Evolutionary conservation across 148 eudicot genomes (phyloP).

Genomic region (Gaultheria prostrata): DNA sequence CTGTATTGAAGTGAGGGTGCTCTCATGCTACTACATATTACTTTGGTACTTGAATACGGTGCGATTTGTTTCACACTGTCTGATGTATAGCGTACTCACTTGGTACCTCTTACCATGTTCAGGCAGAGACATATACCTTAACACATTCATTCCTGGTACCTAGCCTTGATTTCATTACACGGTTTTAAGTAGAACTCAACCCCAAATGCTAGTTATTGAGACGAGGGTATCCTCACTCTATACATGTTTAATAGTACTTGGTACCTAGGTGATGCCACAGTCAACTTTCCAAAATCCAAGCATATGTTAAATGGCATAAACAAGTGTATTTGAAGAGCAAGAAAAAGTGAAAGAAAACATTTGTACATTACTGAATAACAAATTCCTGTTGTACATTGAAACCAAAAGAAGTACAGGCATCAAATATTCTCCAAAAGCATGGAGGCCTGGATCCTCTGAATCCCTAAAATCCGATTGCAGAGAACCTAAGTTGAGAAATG

Average conservation of each 20-base stretch:
- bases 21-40: no score
- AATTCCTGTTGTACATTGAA: constrained; percentile 4
- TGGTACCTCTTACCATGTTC: no score
- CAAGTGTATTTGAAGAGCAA: background rate
- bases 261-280: background rate
- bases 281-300: background rate
- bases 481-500: constrained; percentile 24
- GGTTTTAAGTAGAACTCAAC: no score
- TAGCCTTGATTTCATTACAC: no score
- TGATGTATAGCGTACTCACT: no score
- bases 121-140: no score
- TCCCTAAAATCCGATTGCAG: constrained; percentile 45
- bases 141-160: no score
- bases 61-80: no score
- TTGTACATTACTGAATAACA: constrained; percentile 8
- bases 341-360: background rate
- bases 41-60: no score
- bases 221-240: no score
- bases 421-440: constrained; percentile 18
- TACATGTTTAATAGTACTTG: background rate
- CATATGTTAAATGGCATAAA: background rate
- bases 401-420: constrained; percentile 2
- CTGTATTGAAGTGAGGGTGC: no score
- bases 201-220: no score
- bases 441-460: constrained; percentile 32